Percentiles rank a stretch among this genome's conserved stretches.
Conservation (phyloP, 1,284 basidiomycete species). For the Sphaerobolus stellatus region DNA sequence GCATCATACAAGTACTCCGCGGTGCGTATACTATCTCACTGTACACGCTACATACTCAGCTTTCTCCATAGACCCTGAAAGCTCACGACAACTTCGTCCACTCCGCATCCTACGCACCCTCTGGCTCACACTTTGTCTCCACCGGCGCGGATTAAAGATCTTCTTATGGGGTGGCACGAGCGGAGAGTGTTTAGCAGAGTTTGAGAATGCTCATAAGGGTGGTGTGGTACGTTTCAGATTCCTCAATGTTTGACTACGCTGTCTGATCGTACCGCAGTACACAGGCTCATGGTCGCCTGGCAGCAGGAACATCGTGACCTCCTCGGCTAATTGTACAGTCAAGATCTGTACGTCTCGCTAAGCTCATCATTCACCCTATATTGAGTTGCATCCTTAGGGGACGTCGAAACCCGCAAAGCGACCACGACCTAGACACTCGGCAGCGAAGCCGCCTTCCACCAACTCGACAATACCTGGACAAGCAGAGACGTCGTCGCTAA, state of each 20-base stretch:
- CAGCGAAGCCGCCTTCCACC: conserved; percentile 69
- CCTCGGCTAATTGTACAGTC: conserved; percentile 86
- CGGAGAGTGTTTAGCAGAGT: conserved; percentile 74
- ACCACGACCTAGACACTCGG: conserved; percentile 72
- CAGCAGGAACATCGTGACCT: conserved; percentile 73
- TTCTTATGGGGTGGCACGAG: conserved; percentile 92
- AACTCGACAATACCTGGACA: conserved; percentile 87
- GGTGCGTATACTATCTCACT: no score
- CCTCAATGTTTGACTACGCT: neutral
- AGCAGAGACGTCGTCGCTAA: conserved; percentile 76
- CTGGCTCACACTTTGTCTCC: conserved; percentile 83
- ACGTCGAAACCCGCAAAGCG: conserved; percentile 69
- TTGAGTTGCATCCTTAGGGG: conserved; percentile 66
- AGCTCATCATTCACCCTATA: no score
- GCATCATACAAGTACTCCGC: no score
- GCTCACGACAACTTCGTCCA: conserved; percentile 95
- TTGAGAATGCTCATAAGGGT: conserved; percentile 74
- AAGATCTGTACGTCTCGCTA: conserved; percentile 69
- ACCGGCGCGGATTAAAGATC: conserved; percentile 90
- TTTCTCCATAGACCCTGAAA: conserved; percentile 82
- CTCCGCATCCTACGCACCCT: conserved; percentile 82
- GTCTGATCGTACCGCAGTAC: conserved; percentile 56
- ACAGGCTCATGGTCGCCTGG: conserved; percentile 77
- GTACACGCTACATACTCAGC: no score
- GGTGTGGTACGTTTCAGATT: conserved; percentile 74